These are phyloP conservation scores for Leccinum broughii DNA, from an alignment of 768 basidiomycete species.

Conservation along the genomic window DNA sequence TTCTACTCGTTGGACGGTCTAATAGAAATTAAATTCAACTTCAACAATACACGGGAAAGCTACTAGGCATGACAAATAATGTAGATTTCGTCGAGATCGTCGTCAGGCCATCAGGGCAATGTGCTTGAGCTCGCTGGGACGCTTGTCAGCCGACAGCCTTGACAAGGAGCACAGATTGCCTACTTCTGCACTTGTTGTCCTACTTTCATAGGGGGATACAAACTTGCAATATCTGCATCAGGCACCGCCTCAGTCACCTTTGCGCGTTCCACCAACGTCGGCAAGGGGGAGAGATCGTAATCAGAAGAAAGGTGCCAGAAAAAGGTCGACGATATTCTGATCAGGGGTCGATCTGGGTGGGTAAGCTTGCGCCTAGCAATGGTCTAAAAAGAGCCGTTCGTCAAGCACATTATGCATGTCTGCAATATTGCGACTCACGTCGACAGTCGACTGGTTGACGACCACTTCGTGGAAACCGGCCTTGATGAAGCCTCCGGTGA, in stretches of 20 bases:
- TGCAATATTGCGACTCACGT: slow-evolving; percentile 42
- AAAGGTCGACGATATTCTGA: slow-evolving; percentile 95
- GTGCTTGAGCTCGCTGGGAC: slow-evolving; percentile 69
- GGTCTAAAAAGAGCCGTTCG: slow-evolving; percentile 40
- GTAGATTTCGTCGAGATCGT: neutral
- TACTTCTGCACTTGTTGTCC: slow-evolving; percentile 87
- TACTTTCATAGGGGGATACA: slow-evolving; percentile 78
- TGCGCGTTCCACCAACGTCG: slow-evolving; percentile 50
- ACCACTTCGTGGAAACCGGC: slow-evolving; percentile 96
- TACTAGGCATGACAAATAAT: neutral
- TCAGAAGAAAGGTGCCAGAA: slow-evolving; percentile 95
- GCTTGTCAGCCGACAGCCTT: slow-evolving; percentile 10
- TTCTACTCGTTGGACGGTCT: neutral
- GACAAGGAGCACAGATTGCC: slow-evolving; percentile 21
- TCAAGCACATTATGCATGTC: neutral
- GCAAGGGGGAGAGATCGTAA: slow-evolving; percentile 69
- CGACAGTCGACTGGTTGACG: slow-evolving; percentile 76
- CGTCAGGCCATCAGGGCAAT: slow-evolving; percentile 76
- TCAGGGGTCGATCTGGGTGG: slow-evolving; percentile 76
- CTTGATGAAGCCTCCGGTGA: slow-evolving; percentile 81
- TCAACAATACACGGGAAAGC: slow-evolving; percentile 18
- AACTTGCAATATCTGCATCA: slow-evolving; percentile 26
- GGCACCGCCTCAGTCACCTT: slow-evolving; percentile 42
- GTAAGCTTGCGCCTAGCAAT: slow-evolving; percentile 59
- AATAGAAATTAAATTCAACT: slow-evolving; percentile 38